phyloP scores from a whole-genome alignment of 345 rosid genomes.

The Pugionium dolabratum region DNA sequence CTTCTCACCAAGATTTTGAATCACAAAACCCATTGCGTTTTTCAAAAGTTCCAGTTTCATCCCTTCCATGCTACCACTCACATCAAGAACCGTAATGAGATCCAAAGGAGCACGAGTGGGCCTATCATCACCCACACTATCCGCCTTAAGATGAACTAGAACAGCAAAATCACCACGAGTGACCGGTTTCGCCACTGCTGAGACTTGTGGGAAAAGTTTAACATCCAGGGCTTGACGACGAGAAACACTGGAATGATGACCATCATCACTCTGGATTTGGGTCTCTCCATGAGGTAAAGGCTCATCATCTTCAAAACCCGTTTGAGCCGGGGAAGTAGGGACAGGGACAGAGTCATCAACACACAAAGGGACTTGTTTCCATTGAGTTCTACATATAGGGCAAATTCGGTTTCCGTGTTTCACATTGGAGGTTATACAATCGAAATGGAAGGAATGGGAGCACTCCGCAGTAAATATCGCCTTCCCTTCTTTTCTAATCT shows the following conservation, averaged over 20 bases:
- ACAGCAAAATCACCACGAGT: conserved; percentile 64
- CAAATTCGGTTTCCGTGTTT: conserved; percentile 83
- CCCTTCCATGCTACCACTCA: conserved; percentile 96
- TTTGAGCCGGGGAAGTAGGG: conserved; percentile 46
- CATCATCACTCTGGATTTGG: conserved; percentile 22
- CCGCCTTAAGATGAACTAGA: conserved; percentile 83
- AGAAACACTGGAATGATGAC: conserved; percentile 40
- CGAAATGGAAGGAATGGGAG: conserved; percentile 91
- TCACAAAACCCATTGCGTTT: conserved; percentile 84
- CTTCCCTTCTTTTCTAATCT: conserved; percentile 72
- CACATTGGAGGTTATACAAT: conserved; percentile 80
- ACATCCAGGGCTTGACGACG: conserved; percentile 27
- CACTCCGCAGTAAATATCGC: conserved; percentile 96
- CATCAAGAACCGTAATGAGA: conserved; percentile 87
- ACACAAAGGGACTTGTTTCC: conserved; percentile 59
- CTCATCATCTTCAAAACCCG: conserved; percentile 86
- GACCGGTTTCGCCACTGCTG: conserved; percentile 49
- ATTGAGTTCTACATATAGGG: conserved; percentile 81
- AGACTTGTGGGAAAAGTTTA: conserved; percentile 39
- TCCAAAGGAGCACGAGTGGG: conserved; percentile 76
- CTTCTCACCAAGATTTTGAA: conserved; percentile 80
- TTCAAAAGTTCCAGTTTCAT: conserved; percentile 75
- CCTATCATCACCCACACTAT: conserved; percentile 38
- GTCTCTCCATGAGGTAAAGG: conserved; percentile 38
- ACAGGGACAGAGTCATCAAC: conserved; percentile 43